Conservation (phyloP, 148 eudicot species). For the Salicornia ramosissima region DNA sequence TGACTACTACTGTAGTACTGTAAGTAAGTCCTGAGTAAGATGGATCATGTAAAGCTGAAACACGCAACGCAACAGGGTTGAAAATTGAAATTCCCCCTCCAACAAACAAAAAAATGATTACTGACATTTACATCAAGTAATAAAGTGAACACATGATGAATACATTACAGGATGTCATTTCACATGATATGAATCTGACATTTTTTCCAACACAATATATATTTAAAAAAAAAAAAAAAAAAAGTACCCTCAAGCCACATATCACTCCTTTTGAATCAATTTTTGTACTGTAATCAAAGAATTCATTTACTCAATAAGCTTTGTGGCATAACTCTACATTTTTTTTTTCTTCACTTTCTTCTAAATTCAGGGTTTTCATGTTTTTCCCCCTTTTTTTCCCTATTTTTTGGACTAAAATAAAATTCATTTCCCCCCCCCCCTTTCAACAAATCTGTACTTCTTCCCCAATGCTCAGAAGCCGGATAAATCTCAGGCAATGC, state of each 20-base stretch:
- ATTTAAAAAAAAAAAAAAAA: too few relatives aligned
- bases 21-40: background rate
- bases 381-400: conserved; percentile 1
- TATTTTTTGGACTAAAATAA: background rate
- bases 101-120: conserved; percentile 12
- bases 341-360: conserved; percentile 17
- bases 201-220: background rate
- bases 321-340: conserved; percentile 33
- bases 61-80: background rate
- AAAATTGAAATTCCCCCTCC: background rate
- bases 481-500: conserved; percentile 25
- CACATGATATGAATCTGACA: conserved; percentile 28
- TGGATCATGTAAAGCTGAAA: too few relatives aligned
- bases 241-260: conserved; percentile 21
- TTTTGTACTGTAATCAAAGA: conserved; percentile 23
- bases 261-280: background rate
- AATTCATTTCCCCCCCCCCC: conserved; percentile 6
- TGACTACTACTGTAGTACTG: too few relatives aligned
- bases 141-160: too few relatives aligned
- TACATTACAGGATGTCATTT: conserved; percentile 21
- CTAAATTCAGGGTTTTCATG: conserved; percentile 15
- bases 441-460: conserved; percentile 29
- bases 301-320: conserved; percentile 27
- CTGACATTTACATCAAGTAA: conserved; percentile 20
- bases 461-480: conserved; percentile 26